A percentile compares a stretch with the other conserved stretches of the same genome.
These are phyloP conservation scores for Gossypium thurberi DNA, from an alignment of 345 rosid species.

Conservation along the genomic window DNA sequence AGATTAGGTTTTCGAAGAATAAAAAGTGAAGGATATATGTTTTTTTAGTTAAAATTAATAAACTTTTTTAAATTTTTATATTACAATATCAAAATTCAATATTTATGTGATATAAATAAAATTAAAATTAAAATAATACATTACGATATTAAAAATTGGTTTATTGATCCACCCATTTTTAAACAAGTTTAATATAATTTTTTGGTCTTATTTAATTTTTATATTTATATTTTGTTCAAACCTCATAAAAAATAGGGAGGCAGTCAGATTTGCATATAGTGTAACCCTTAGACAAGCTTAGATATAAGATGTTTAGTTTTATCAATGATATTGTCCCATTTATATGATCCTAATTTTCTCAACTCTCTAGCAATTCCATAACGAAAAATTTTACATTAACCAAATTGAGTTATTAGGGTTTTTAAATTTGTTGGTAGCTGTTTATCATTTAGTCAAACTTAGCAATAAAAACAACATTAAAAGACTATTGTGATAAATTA, in stretches of 20 bases:
- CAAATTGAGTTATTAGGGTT: background rate
- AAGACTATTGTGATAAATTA: background rate
- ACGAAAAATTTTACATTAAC: background rate
- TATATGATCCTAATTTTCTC: background rate
- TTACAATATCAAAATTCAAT: too few relatives aligned
- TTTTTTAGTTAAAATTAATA: too few relatives aligned
- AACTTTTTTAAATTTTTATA: too few relatives aligned
- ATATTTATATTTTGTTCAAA: background rate
- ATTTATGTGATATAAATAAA: too few relatives aligned
- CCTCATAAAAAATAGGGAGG: background rate
- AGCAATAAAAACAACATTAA: background rate
- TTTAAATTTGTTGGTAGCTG: too few relatives aligned
- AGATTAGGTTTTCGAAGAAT: too few relatives aligned
- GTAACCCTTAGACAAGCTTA: background rate
- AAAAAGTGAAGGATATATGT: too few relatives aligned
- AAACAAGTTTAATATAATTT: too few relatives aligned
- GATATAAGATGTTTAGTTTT: background rate
- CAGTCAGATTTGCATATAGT: background rate
- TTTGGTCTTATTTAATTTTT: too few relatives aligned
- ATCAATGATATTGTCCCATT: background rate
- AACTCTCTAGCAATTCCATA: background rate
- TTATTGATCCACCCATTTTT: too few relatives aligned
- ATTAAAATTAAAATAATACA: too few relatives aligned
- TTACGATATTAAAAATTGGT: too few relatives aligned
- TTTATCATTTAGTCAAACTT: background rate